Conservation (phyloP, 441 rosid genomes). For the Cnidoscolus chayamansa region DNA sequence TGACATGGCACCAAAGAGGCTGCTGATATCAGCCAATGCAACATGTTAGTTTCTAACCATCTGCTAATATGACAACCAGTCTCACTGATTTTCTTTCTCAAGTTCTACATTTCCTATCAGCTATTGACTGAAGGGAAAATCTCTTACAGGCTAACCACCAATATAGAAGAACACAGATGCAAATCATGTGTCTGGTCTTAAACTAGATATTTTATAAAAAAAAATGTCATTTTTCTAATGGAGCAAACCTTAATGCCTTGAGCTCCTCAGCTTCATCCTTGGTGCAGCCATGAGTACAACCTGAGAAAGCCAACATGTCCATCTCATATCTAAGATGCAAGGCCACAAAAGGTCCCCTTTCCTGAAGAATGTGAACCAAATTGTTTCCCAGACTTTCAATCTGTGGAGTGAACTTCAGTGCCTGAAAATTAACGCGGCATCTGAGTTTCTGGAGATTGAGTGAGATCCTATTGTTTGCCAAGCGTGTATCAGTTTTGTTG, state of each 20-base stretch:
- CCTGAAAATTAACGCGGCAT: slow-evolving; percentile 90
- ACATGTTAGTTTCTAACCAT: no score
- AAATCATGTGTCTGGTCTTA: no score
- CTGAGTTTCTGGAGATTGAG: slow-evolving; percentile 76
- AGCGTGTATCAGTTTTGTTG: slow-evolving; percentile 81
- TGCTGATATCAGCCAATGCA: no score
- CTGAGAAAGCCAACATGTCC: slow-evolving; percentile 99
- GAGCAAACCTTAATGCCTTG: slow-evolving; percentile 66
- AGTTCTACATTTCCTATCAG: no score
- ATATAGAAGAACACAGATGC: no score
- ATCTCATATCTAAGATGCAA: slow-evolving; percentile 97
- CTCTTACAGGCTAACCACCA: no score
- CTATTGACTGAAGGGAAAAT: no score
- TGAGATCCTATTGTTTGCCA: slow-evolving; percentile 84
- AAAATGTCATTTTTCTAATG: slow-evolving; percentile 14
- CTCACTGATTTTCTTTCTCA: no score
- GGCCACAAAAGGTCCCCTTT: slow-evolving; percentile 79
- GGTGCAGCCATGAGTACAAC: slow-evolving; percentile 93
- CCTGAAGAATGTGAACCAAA: slow-evolving; percentile 62
- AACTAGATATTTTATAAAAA: not conserved
- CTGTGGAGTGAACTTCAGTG: slow-evolving; percentile 83
- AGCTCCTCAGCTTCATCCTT: slow-evolving; percentile 87
- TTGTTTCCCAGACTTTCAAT: slow-evolving; percentile 85
- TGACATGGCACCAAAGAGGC: no score
- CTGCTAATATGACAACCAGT: no score